A percentile compares a stretch with the other conserved stretches of the same genome.
phyloP scores from a whole-genome alignment of 2,329 filamentous ascomycete genomes.

The Pseudocercospora macadamiae region DNA sequence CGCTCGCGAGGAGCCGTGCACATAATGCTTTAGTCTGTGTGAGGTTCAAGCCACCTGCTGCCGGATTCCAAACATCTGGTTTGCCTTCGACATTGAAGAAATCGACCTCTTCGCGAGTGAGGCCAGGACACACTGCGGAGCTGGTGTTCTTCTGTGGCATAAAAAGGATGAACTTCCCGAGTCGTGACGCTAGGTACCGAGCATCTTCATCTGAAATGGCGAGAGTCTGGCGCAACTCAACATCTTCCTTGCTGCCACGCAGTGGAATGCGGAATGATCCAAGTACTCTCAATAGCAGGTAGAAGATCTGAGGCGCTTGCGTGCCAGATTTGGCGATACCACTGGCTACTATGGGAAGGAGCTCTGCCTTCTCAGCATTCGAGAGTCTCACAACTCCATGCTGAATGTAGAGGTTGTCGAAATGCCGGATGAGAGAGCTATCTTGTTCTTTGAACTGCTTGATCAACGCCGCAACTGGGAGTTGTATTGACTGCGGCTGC shows the following conservation, averaged over 20 bases:
- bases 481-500: constrained; percentile 65
- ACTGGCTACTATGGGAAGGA: constrained; percentile 71
- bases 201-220: constrained; percentile 73
- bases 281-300: constrained; percentile 77
- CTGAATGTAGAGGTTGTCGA: constrained; percentile 87
- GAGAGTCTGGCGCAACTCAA: constrained; percentile 65
- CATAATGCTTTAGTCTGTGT: constrained; percentile 71
- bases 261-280: constrained; percentile 71
- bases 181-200: constrained; percentile 70
- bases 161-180: constrained; percentile 77
- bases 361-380: constrained; percentile 65
- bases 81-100: constrained; percentile 71
- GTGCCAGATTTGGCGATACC: constrained; percentile 64
- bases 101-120: constrained; percentile 66
- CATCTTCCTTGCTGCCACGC: constrained; percentile 78
- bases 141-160: constrained; percentile 43
- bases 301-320: constrained; percentile 72
- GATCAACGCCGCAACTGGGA: constrained; percentile 82
- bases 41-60: constrained; percentile 65
- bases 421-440: constrained; percentile 77
- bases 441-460: constrained; percentile 84
- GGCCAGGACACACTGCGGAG: constrained; percentile 58
- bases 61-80: constrained; percentile 68
- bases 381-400: constrained; percentile 72
- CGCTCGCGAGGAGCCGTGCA: constrained; percentile 75